These are phyloP conservation scores for Neurospora africana DNA, from an alignment of 495 filamentous ascomycete genomes.

Conservation along the genomic window DNA sequence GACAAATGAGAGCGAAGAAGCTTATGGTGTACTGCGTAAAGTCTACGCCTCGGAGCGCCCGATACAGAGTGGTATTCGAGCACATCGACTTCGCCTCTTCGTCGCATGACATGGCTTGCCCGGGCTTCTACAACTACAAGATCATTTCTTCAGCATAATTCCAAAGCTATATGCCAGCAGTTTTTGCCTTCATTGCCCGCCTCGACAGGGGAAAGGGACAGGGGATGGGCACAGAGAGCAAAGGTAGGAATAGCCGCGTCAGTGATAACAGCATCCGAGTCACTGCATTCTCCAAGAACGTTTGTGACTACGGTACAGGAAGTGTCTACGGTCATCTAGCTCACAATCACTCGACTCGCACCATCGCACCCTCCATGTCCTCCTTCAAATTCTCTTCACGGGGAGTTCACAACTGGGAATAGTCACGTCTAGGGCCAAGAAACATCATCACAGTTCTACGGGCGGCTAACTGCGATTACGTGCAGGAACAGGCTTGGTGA, in stretches of 20 bases:
- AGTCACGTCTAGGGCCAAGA: neutral
- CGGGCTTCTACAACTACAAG: neutral
- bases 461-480: conserved; percentile 12
- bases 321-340: neutral
- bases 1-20: neutral
- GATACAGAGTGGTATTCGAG: neutral
- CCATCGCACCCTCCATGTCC: neutral
- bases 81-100: neutral
- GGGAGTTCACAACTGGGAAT: neutral
- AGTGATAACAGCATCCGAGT: neutral
- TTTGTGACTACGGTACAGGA: neutral
- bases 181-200: neutral
- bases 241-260: neutral
- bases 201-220: neutral
- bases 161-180: neutral
- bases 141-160: neutral
- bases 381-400: neutral
- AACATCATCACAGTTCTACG: neutral
- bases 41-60: neutral
- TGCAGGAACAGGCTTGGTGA: neutral
- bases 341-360: neutral
- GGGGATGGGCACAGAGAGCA: neutral
- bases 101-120: neutral
- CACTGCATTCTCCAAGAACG: neutral
- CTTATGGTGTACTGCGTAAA: neutral